Conservation (phyloP, 2,329 filamentous ascomycete species). For the Xylaria hypoxylon region DNA sequence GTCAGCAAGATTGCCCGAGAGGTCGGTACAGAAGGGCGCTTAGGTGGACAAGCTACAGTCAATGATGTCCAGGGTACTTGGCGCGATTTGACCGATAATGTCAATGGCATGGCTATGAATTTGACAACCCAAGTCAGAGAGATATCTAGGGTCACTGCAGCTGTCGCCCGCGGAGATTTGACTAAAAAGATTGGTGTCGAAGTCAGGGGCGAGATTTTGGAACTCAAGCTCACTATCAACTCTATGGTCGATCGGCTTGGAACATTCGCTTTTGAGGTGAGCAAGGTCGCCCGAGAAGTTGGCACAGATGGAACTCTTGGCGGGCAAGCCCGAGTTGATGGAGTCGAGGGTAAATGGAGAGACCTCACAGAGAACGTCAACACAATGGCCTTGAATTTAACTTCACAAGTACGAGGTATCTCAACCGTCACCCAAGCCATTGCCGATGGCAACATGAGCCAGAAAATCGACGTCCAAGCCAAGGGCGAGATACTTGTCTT, state of each 20-base stretch:
- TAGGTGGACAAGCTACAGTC: slow-evolving; percentile 94
- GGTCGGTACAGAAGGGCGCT: slow-evolving; percentile 93
- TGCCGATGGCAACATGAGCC: slow-evolving; percentile 93
- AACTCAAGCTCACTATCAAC: slow-evolving; percentile 97
- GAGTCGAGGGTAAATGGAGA: slow-evolving; percentile 98
- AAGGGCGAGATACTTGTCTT: slow-evolving; percentile 94
- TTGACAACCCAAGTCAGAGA: slow-evolving; percentile 97
- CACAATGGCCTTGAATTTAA: slow-evolving; percentile 77
- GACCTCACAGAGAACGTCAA: slow-evolving; percentile 93
- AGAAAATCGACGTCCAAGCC: slow-evolving; percentile 94
- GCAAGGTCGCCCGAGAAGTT: slow-evolving; percentile 93
- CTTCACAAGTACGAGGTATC: slow-evolving; percentile 85
- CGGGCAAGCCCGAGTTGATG: slow-evolving; percentile 92
- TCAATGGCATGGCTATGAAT: slow-evolving; percentile 99
- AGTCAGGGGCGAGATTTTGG: slow-evolving; percentile 91
- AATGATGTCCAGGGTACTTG: slow-evolving; percentile 98
- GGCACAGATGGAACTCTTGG: slow-evolving; percentile 95
- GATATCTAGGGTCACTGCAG: slow-evolving; percentile 96
- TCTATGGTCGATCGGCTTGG: slow-evolving; percentile 98
- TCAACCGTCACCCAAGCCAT: slow-evolving; percentile 95
- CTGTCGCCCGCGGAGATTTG: slow-evolving; percentile 92
- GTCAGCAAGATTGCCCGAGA: slow-evolving; percentile 96
- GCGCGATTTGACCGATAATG: slow-evolving; percentile 93
- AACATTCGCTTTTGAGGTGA: slow-evolving; percentile 96
- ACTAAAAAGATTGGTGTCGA: slow-evolving; percentile 97